Conservation (phyloP, 1,139 yeast species). For the Geotrichum restrictum region DNA sequence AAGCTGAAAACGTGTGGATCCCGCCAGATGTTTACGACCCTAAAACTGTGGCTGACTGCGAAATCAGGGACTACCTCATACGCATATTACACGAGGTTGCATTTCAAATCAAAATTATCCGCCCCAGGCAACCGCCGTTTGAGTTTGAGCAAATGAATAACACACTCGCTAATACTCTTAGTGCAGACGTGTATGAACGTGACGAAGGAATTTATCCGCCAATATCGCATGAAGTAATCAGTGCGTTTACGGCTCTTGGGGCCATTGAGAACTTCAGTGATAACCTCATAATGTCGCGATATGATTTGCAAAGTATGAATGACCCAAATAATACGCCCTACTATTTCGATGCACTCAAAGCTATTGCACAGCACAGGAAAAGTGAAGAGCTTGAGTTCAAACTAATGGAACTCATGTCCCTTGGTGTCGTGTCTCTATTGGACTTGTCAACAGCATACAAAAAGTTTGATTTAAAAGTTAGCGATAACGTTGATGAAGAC, state of each 20-base stretch:
- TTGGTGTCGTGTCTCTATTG: slow-evolving; percentile 59
- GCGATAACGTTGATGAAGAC: slow-evolving; percentile 25
- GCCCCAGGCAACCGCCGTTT: background rate
- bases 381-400: slow-evolving; percentile 50
- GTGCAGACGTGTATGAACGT: too few species aligned
- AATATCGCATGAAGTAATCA: too few species aligned
- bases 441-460: slow-evolving; percentile 57
- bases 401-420: slow-evolving; percentile 49
- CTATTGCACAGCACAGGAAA: slow-evolving; percentile 46
- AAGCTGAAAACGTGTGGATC: slow-evolving; percentile 46
- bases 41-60: background rate
- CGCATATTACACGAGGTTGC: background rate
- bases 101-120: background rate
- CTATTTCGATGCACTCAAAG: slow-evolving; percentile 65
- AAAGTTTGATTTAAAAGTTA: slow-evolving; percentile 46
- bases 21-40: slow-evolving; percentile 55
- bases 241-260: slow-evolving; percentile 43
- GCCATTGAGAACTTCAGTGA: slow-evolving; percentile 58
- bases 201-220: background rate
- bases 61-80: background rate
- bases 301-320: slow-evolving; percentile 49
- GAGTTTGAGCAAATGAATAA: background rate
- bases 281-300: slow-evolving; percentile 57
- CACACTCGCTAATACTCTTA: background rate
- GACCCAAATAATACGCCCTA: slow-evolving; percentile 55